These are phyloP conservation scores for Paramicrosporidium saccamoebae DNA, from an alignment of 371 early-diverging fungal genomes.

Conservation along the genomic window DNA sequence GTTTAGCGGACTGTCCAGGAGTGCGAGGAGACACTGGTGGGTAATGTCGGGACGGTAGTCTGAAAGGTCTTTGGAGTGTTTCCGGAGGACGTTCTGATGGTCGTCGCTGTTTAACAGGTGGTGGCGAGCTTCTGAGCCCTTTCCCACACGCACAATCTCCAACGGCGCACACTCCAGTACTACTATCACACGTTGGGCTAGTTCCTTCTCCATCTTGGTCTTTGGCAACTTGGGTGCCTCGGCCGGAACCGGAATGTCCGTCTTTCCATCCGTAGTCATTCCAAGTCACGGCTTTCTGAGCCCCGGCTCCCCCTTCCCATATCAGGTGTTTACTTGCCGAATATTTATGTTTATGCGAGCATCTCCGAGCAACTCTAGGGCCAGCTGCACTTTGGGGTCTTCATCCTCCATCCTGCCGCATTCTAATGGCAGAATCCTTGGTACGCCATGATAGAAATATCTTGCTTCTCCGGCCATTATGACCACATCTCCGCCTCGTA, in stretches of 20 bases:
- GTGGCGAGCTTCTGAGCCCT: slow-evolving; percentile 55
- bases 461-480: too few relatives aligned
- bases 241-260: too few relatives aligned
- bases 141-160: slow-evolving; percentile 76
- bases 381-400: too few relatives aligned
- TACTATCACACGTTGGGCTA: slow-evolving; percentile 58
- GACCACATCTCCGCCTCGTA: slow-evolving; percentile 48
- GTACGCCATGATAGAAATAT: too few relatives aligned
- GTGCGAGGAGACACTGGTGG: slow-evolving; percentile 81
- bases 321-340: too few relatives aligned
- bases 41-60: slow-evolving; percentile 82
- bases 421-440: too few relatives aligned
- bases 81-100: slow-evolving; percentile 55
- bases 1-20: slow-evolving; percentile 88
- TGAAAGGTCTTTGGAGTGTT: slow-evolving; percentile 38
- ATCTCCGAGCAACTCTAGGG: too few relatives aligned
- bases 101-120: slow-evolving; percentile 85
- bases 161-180: slow-evolving; percentile 59
- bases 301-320: too few relatives aligned
- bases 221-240: slow-evolving; percentile 42
- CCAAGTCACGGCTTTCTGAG: too few relatives aligned
- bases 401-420: too few relatives aligned
- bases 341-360: too few relatives aligned
- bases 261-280: slow-evolving; percentile 1
- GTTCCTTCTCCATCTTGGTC: slow-evolving; percentile 27